Evolutionary conservation across 176 grass and related monocot genomes (phyloP), one percentile per base, ranked within the genome.

Genomic region (Lolium perenne): DNA sequence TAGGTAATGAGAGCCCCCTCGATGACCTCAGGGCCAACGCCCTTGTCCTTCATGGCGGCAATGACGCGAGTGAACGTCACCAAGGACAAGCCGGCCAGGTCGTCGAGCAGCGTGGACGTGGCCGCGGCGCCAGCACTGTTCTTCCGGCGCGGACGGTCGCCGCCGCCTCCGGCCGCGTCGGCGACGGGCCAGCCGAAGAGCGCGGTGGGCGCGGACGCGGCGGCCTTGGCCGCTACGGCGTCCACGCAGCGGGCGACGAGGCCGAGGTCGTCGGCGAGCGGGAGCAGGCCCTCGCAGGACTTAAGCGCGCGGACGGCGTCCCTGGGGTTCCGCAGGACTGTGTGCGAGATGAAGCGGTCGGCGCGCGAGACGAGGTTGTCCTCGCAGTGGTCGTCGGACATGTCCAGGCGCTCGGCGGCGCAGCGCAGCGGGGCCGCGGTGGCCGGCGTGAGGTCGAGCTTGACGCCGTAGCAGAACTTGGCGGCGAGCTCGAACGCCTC

Each of bases 391-490:
- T 93, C 92, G 51, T 99, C 94, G 1, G 87, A 78, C 94, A 99
- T 99, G 66, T 78, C 94, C 26, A 99, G 91, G 73, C 92, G 95
- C 80, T 94, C 92, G 16, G 97, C 94, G 12, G 94, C 92, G 90
- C 97, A 99, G 58, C 88, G 90, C 22, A 99, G 88, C 43, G 92
- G 94, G 23, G 84, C 87, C 47, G 90, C 91, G 22, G 91, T 97
- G 50, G 78, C 61, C 51, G 94, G 81, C 35, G 97, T 97, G 64
- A 99, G 91, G 78, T 97, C 94, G 12, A 99, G 91, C 84, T 97
- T 99, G 16, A 97, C 92, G 75, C 94, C 97, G 76, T 99, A 99
- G 90, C 97, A 99, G 87, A 99, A 99, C 84, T 99, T 99, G 76
- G 97, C 94, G 29, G 97, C 92, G 4, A 84, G 79, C 91, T 97